A percentile compares a stretch with the other conserved stretches of the same genome.
These are phyloP conservation scores for Sindora glabra DNA, from an alignment of 306 rosid species.

Conservation along the genomic window DNA sequence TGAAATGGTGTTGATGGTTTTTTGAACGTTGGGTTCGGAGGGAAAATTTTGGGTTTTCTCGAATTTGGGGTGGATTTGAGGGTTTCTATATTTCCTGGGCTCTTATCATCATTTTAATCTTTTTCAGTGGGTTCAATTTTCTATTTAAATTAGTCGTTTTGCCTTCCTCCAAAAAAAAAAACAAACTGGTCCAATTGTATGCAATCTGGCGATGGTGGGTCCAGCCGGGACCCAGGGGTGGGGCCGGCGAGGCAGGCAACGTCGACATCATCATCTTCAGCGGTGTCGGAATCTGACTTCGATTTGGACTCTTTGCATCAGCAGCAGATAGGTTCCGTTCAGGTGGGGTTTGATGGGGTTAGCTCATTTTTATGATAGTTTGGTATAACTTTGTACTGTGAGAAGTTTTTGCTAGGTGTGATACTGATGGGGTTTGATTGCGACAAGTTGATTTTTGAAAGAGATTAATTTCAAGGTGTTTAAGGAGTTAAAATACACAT, in stretches of 20 bases:
- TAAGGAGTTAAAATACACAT: slow-evolving; percentile 36
- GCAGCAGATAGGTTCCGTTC: slow-evolving; percentile 75
- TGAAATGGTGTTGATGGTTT: slow-evolving; percentile 18
- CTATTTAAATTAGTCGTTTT: too few species aligned
- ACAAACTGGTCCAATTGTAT: slow-evolving; percentile 49
- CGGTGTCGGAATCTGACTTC: too few species aligned
- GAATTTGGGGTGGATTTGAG: slow-evolving; percentile 27
- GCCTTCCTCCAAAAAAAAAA: slow-evolving; percentile 13
- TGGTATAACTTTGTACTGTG: slow-evolving; percentile 16
- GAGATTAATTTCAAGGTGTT: slow-evolving; percentile 11
- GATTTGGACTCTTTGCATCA: slow-evolving; percentile 76
- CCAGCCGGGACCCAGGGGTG: slow-evolving; percentile 68
- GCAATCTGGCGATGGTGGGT: slow-evolving; percentile 83
- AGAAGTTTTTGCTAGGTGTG: slow-evolving; percentile 4
- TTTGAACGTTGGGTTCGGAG: slow-evolving; percentile 89
- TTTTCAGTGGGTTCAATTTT: too few species aligned
- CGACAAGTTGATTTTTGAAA: slow-evolving; percentile 1
- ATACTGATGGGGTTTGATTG: slow-evolving; percentile 12
- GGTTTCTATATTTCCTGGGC: background rate
- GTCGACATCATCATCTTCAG: slow-evolving; percentile 70
- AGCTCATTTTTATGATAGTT: slow-evolving; percentile 16
- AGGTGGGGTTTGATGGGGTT: slow-evolving; percentile 48
- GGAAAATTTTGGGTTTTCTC: slow-evolving; percentile 39
- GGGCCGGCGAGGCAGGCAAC: slow-evolving; percentile 70
- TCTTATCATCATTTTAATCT: background rate